Conservation (phyloP, 208 protist genomes). For the Strigomonas culicis region DNA sequence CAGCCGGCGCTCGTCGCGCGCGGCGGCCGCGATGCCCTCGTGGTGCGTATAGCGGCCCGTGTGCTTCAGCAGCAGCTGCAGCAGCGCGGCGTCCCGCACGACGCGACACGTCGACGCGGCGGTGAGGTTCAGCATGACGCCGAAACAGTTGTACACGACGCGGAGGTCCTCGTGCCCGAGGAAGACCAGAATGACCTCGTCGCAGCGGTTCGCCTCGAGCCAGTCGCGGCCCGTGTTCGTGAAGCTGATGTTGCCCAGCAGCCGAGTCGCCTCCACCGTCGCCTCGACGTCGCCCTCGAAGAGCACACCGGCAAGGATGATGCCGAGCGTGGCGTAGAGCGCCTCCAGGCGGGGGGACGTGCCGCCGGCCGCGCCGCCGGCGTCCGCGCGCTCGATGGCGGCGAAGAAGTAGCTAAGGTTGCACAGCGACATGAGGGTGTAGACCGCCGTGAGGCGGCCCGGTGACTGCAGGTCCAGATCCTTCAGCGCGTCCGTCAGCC, state of each 20-base stretch:
- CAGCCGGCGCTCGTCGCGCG: slow-evolving; percentile 26
- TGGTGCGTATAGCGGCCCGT: slow-evolving; percentile 54
- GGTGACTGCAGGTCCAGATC: slow-evolving; percentile 25
- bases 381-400: slow-evolving; percentile 32
- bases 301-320: slow-evolving; percentile 55
- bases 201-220: slow-evolving; percentile 73
- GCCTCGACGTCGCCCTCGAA: slow-evolving; percentile 74
- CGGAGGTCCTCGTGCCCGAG: slow-evolving; percentile 77
- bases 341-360: slow-evolving; percentile 19
- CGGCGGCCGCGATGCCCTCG: slow-evolving; percentile 29
- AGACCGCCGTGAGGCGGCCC: slow-evolving; percentile 45
- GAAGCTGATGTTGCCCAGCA: slow-evolving; percentile 76
- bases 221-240: slow-evolving; percentile 76
- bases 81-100: slow-evolving; percentile 50
- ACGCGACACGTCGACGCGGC: slow-evolving; percentile 66
- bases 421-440: slow-evolving; percentile 77
- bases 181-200: slow-evolving; percentile 79
- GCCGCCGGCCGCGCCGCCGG: neutral
- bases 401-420: slow-evolving; percentile 81
- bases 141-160: slow-evolving; percentile 81
- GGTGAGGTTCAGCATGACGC: slow-evolving; percentile 73
- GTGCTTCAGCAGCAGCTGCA: slow-evolving; percentile 64
- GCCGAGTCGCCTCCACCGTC: slow-evolving; percentile 70
- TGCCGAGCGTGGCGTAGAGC: slow-evolving; percentile 49
- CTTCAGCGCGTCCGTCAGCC: slow-evolving; percentile 43